phyloP scores from a whole-genome alignment of 1,284 basidiomycete genomes.

The Trichosporon ovoides region DNA sequence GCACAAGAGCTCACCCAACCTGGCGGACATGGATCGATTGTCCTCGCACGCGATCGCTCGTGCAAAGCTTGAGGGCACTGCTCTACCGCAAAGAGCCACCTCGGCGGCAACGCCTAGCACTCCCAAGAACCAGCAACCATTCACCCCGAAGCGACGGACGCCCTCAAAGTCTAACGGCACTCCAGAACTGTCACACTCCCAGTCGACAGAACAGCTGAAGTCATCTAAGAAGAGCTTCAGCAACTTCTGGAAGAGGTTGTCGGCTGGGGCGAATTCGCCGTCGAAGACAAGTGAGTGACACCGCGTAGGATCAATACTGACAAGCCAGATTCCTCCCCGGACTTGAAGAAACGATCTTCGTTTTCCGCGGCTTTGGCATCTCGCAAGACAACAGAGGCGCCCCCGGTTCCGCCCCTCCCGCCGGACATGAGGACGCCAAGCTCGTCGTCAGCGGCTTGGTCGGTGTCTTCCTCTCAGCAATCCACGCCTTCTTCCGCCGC shows the following conservation, averaged over 20 bases:
- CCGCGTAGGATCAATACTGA: not conserved
- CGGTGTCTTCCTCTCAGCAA: slow-evolving; percentile 7
- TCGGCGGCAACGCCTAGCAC: not conserved
- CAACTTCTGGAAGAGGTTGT: slow-evolving; percentile 13
- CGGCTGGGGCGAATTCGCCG: not conserved
- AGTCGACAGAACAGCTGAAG: slow-evolving; percentile 10
- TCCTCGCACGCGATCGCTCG: not conserved
- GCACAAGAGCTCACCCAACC: slow-evolving; percentile 14
- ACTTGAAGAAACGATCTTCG: not conserved
- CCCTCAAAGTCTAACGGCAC: not conserved
- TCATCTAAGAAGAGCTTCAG: slow-evolving; percentile 8
- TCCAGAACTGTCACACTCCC: slow-evolving; percentile 4
- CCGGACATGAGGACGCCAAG: slow-evolving; percentile 32
- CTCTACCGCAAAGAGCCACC: not conserved
- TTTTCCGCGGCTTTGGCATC: not conserved
- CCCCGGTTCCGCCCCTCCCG: slow-evolving; percentile 36
- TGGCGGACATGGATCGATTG: not conserved
- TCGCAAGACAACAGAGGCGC: slow-evolving; percentile 8
- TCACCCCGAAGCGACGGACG: not conserved
- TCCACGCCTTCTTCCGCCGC: slow-evolving; percentile 4
- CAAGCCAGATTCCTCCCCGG: not conserved
- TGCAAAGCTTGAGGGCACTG: not conserved
- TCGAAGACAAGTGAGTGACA: not conserved
- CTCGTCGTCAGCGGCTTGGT: slow-evolving; percentile 8
- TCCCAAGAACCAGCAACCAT: not conserved